These are phyloP conservation scores for Kuraishia hungarica DNA, from an alignment of 805 yeast species.

Conservation along the genomic window DNA sequence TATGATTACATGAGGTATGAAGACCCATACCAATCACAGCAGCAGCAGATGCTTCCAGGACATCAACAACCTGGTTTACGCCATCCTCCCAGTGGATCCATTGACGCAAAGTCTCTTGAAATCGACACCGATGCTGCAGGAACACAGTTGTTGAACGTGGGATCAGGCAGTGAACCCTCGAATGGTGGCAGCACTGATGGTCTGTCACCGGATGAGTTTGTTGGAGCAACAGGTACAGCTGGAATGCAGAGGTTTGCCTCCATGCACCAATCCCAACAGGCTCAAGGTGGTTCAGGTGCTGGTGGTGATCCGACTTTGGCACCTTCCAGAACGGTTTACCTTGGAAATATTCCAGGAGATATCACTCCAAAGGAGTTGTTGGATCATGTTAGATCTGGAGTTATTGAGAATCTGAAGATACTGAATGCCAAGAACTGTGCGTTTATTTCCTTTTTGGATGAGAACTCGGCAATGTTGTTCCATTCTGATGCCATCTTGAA, in stretches of 20 bases:
- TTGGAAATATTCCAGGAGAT: slow-evolving; percentile 83
- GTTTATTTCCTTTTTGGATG: slow-evolving; percentile 82
- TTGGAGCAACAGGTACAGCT: neutral
- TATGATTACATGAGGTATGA: neutral
- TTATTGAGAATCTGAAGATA: slow-evolving; percentile 70
- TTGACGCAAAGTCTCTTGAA: neutral
- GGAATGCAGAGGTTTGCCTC: neutral
- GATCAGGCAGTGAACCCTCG: neutral
- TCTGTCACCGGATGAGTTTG: neutral
- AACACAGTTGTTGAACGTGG: neutral
- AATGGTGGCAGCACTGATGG: neutral
- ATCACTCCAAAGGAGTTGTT: slow-evolving; percentile 73
- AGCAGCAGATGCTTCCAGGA: neutral
- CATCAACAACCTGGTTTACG: neutral
- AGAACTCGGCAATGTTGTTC: slow-evolving; percentile 79
- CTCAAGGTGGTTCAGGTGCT: neutral
- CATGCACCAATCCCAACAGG: neutral
- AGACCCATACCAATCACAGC: neutral
- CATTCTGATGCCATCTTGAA: slow-evolving; percentile 90
- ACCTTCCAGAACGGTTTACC: slow-evolving; percentile 73
- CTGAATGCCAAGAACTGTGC: slow-evolving; percentile 87
- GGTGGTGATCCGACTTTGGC: neutral
- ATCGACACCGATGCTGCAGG: neutral
- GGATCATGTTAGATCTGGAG: slow-evolving; percentile 88
- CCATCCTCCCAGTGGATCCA: neutral